phyloP scores from a whole-genome alignment of 2,329 filamentous ascomycete genomes.

The Nemania sp. region DNA sequence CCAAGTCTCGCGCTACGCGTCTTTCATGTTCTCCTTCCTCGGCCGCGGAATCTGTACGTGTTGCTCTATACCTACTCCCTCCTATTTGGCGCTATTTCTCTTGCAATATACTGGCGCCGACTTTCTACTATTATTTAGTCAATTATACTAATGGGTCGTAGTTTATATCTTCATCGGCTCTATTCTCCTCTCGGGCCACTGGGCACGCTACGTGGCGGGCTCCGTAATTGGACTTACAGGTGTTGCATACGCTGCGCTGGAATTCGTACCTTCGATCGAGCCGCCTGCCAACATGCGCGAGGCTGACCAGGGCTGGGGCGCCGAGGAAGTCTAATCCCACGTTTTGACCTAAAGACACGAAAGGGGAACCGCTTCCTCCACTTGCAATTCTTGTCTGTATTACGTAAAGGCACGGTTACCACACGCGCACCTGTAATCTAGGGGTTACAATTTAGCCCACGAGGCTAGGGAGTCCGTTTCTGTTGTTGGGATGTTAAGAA shows the following conservation, averaged over 20 bases:
- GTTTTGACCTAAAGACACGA: background rate
- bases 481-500: background rate
- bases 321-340: constrained; percentile 71
- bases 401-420: constrained; percentile 16
- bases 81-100: background rate
- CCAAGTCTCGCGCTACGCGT: constrained; percentile 91
- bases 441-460: background rate
- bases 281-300: constrained; percentile 86
- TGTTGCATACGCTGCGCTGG: constrained; percentile 79
- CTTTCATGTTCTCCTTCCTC: constrained; percentile 97
- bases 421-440: constrained; percentile 4
- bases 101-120: background rate
- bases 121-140: background rate
- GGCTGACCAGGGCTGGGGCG: constrained; percentile 79
- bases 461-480: constrained; percentile 1
- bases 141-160: constrained; percentile 52
- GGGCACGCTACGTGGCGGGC: constrained; percentile 80
- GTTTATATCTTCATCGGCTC: constrained; percentile 97
- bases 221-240: constrained; percentile 82
- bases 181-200: constrained; percentile 77
- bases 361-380: background rate
- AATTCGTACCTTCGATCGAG: constrained; percentile 83
- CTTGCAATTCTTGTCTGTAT: constrained; percentile 28
- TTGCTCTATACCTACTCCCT: background rate
- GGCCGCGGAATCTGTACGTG: constrained; percentile 92